Percentiles rank a stretch among this genome's conserved stretches.
These are phyloP conservation scores for Murraya koenigii DNA, from an alignment of 345 rosid species.

Conservation along the genomic window DNA sequence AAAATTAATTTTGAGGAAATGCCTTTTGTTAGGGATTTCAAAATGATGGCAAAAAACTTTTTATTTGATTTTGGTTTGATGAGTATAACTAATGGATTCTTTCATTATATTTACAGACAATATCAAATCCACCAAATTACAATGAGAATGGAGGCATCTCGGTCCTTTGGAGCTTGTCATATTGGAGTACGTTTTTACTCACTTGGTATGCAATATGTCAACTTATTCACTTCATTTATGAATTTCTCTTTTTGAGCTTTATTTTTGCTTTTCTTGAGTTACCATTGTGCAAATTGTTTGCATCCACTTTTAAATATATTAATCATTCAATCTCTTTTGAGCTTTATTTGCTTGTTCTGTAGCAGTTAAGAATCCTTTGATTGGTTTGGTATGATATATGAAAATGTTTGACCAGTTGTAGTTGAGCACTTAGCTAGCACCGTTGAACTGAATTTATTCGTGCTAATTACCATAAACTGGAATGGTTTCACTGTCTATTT, in stretches of 20 bases:
- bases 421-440: neutral
- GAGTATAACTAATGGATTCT: neutral
- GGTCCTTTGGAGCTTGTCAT: constrained; percentile 97
- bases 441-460: neutral
- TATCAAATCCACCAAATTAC: constrained; percentile 42
- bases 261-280: neutral
- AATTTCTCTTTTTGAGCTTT: neutral
- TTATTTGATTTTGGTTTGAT: neutral
- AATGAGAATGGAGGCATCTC: constrained; percentile 61
- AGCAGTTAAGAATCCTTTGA: neutral
- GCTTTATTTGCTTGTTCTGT: neutral
- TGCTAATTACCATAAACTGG: neutral
- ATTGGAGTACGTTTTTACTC: constrained; percentile 97
- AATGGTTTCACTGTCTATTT: neutral
- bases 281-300: neutral
- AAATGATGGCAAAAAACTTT: neutral
- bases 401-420: neutral
- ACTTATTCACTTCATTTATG: neutral
- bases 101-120: constrained; percentile 37
- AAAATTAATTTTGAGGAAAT: neutral
- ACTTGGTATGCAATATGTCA: constrained; percentile 64
- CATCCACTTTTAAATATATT: neutral
- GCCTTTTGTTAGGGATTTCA: neutral
- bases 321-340: neutral
- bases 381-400: neutral